Evolutionary conservation across 1,139 yeast genomes (phyloP), one percentile per base, ranked within the genome.

Genomic region (Groenewaldozyma sp.): DNA sequence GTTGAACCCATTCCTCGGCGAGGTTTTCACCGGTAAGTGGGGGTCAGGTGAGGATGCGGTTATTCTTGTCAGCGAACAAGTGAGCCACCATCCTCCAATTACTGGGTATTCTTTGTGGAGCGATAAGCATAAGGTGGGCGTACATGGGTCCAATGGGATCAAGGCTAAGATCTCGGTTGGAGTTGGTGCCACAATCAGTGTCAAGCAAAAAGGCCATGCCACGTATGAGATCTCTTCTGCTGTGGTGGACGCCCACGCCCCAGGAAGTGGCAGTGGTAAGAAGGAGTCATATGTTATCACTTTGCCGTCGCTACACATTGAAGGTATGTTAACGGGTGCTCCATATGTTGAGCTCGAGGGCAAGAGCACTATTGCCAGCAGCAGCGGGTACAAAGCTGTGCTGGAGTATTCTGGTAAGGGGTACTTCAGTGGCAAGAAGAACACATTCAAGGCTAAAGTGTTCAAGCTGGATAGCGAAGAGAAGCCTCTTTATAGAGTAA

Each of bases 221-320:
- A 55, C 87, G 37, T 68, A 88, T 53, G 70, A 74, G 44, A 75
- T 74, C 52, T 13, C 14, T 14, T 9, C 16, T 13, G 7, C 14
- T 5, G n/a, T n/a, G n/a, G n/a, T n/a, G n/a, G n/a, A n/a, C n/a
- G n/a, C n/a, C n/a, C 26, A 22, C 7, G 26, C 11, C 10, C 26
- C 26, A 7, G 26, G 26, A 7, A 7, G 10, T 7, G 7, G 10
- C 10, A 7, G 10, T 7, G 71, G 70, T 42, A 59, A 63, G 40
- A 70, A 74, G 44, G 96, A 88, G 61, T 63, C 73, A 9, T 91
- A 80, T 60, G 66, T 84, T 54, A 69, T 87, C 43, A 84, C 96
- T n/a, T 70, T 88, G 52, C 98, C 98, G 10, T 86, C 95, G n/a
- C 71, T 91, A 51, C 97, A 88, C 60, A 80, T 91, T 46, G 98